Base-by-base conservation (phyloP, 352 stramenopile genomes). In the Phytopythium litorale region DNA sequence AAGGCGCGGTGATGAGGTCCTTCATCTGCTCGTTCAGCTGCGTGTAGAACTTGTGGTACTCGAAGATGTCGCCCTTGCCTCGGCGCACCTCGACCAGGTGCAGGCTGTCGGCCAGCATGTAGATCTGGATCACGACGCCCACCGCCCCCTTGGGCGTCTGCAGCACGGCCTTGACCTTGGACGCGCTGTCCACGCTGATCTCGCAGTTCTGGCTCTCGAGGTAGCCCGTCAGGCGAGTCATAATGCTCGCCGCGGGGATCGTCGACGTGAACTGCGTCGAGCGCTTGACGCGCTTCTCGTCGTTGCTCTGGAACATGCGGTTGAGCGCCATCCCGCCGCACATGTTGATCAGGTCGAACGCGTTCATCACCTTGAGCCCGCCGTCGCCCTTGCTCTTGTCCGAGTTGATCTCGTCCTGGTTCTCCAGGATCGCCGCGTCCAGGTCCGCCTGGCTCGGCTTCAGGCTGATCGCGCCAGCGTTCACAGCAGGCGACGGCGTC, bases 311-410 rank as follows among this genome's bases (percentile, higher is more conserved):
- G 35, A 40, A 40, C 35, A 40, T 40, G 58, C 83, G 83, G 70
- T 96, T 96, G n/a, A 97, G 72, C 28, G 87, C 88, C 75, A 94
- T 92, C 52, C 90, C 90, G 33, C 87, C 91, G 75, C 88, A 97
- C 84, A 96, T 94, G 72, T 95, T 97, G 79, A 97, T 95, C 62
- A 97, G 65, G 48, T 97, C 90, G 58, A 97, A 97, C 30, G 89
- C 89, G 66, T 97, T 97, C 83, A 97, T 88, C 59, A 92, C 79
- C 70, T 96, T 96, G 33, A 89, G 71, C 1, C 78, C 81, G 18
- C 70, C 71, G 54, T 88, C 79, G 16, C 64, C 69, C 63, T 89
- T 89, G 60, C 67, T 74, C 74, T 92, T 91, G 68, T 88, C 69
- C 30, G 72, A 81, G 65, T 84, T 82, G 49, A 88, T 70, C 54